Percentiles rank a stretch among this genome's conserved stretches.
Evolutionary conservation across 768 basidiomycete genomes (phyloP).

Genomic region (Hygrophorus russula): DNA sequence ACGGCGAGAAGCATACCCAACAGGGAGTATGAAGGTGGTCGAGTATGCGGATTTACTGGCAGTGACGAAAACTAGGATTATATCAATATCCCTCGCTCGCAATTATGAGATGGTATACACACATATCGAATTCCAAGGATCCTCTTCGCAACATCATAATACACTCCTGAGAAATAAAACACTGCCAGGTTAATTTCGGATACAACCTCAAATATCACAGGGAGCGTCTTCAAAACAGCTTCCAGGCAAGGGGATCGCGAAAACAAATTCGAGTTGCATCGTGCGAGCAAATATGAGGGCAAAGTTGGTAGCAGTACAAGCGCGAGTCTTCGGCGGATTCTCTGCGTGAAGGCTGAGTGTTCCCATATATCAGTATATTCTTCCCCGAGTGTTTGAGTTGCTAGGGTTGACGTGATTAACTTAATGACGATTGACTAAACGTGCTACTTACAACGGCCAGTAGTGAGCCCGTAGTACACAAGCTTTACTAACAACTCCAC

Average conservation of each 20-base stretch:
- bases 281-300: constrained; percentile 50
- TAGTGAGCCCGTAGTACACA: constrained; percentile 63
- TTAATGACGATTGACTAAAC: neutral
- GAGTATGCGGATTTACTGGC: constrained; percentile 56
- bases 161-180: constrained; percentile 74
- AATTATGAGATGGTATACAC: constrained; percentile 5
- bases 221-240: constrained; percentile 26
- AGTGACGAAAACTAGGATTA: constrained; percentile 54
- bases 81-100: neutral
- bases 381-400: constrained; percentile 78
- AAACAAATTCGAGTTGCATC: constrained; percentile 29
- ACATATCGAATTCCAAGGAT: constrained; percentile 63
- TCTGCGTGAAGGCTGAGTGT: constrained; percentile 31
- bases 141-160: constrained; percentile 64
- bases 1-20: constrained; percentile 63
- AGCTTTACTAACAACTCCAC: constrained; percentile 59
- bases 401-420: constrained; percentile 23
- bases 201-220: constrained; percentile 40
- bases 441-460: constrained; percentile 49
- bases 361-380: constrained; percentile 86
- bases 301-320: constrained; percentile 58
- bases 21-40: constrained; percentile 80
- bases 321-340: constrained; percentile 31
- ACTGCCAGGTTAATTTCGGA: constrained; percentile 68
- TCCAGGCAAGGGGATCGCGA: constrained; percentile 24